Conservation (phyloP, 2,329 filamentous ascomycete genomes). For the Paraphoma chrysanthemicola region DNA sequence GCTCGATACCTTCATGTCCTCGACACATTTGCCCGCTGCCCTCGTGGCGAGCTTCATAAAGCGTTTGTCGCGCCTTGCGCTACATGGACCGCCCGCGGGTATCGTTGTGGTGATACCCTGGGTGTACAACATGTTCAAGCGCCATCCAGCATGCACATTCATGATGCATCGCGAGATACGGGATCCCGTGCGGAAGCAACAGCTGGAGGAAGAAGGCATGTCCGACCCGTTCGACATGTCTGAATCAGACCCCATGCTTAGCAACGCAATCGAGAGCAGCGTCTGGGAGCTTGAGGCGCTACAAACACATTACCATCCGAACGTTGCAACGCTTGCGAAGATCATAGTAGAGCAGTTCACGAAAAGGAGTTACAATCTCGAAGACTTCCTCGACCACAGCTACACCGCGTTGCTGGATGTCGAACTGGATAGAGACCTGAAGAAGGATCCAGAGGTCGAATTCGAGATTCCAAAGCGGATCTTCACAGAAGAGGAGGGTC, state of each 20-base stretch:
- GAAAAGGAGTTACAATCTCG: conserved; percentile 91
- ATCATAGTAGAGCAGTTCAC: conserved; percentile 98
- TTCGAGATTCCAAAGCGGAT: conserved; percentile 92
- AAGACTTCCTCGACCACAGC: conserved; percentile 95
- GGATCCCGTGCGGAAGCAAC: conserved; percentile 63
- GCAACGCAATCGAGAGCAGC: conserved; percentile 86
- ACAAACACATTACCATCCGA: conserved; percentile 94
- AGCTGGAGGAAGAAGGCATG: conserved; percentile 68
- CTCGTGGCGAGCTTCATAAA: conserved; percentile 97
- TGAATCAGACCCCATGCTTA: conserved; percentile 84
- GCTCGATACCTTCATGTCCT: conserved; percentile 86
- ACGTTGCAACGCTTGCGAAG: conserved; percentile 90
- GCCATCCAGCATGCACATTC: conserved; percentile 89
- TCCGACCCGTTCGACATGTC: conserved; percentile 78
- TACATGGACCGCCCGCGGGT: conserved; percentile 88
- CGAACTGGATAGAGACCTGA: conserved; percentile 82
- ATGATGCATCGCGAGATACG: conserved; percentile 85
- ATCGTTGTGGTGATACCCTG: conserved; percentile 90
- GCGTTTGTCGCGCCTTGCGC: conserved; percentile 79
- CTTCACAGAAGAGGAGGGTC: conserved; percentile 58
- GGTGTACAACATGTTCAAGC: conserved; percentile 93
- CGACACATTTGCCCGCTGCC: conserved; percentile 88
- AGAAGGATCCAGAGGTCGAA: conserved; percentile 87
- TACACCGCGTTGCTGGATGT: conserved; percentile 85
- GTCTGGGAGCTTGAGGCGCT: conserved; percentile 94